Conservation (phyloP, 805 yeast genomes). For the Pichia eremophila region DNA sequence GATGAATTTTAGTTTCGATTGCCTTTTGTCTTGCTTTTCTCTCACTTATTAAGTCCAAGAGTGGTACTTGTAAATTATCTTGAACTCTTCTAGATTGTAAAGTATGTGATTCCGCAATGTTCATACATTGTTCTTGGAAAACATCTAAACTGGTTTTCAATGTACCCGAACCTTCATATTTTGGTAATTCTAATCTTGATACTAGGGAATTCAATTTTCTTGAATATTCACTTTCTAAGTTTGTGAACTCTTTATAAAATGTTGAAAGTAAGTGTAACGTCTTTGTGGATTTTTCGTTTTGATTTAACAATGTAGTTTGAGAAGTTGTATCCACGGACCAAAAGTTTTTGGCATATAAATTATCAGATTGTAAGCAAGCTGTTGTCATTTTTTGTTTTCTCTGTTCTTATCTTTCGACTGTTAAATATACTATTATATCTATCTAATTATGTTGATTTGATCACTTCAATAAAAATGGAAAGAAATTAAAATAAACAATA, state of each 20-base stretch:
- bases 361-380: background rate
- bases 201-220: slow-evolving; percentile 32
- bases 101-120: slow-evolving; percentile 47
- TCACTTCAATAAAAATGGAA: no score
- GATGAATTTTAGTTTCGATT: slow-evolving; percentile 44
- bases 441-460: no score
- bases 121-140: slow-evolving; percentile 48
- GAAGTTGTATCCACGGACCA: slow-evolving; percentile 58
- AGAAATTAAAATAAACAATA: no score
- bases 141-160: slow-evolving; percentile 51
- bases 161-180: slow-evolving; percentile 44
- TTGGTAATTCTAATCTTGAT: slow-evolving; percentile 1
- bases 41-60: slow-evolving; percentile 41
- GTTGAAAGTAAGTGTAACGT: slow-evolving; percentile 43
- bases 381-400: background rate
- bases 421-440: no score
- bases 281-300: slow-evolving; percentile 49
- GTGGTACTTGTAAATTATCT: slow-evolving; percentile 41
- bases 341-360: slow-evolving; percentile 18
- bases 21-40: slow-evolving; percentile 47
- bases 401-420: no score
- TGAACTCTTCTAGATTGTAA: slow-evolving; percentile 41
- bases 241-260: slow-evolving; percentile 45
- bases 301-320: slow-evolving; percentile 40
- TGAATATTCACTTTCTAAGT: slow-evolving; percentile 68